These are phyloP conservation scores for Dipteronia dyeriana DNA, from an alignment of 345 rosid species.

Conservation along the genomic window DNA sequence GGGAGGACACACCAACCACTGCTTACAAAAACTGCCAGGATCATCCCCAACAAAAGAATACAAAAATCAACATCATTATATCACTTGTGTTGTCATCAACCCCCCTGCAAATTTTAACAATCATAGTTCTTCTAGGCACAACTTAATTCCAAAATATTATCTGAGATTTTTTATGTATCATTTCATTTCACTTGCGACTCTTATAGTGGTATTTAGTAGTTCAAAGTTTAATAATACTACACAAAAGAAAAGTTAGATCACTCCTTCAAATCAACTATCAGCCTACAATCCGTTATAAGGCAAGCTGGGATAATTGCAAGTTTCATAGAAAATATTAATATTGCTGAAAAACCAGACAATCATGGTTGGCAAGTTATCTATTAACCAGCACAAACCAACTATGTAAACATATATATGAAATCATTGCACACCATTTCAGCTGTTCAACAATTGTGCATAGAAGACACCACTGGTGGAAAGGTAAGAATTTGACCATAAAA, in stretches of 20 bases:
- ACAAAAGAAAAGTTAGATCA: slow-evolving; percentile 5
- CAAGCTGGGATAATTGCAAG: not conserved
- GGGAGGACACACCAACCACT: not conserved
- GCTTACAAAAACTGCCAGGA: not conserved
- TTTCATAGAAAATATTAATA: not conserved
- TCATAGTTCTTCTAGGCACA: not conserved
- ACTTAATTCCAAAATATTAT: not conserved
- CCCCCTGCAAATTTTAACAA: no score
- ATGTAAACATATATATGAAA: not conserved
- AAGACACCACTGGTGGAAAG: not conserved
- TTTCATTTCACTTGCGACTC: not conserved
- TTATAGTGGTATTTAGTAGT: not conserved
- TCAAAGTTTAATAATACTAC: not conserved
- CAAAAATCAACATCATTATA: not conserved
- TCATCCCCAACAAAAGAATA: not conserved
- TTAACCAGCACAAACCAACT: not conserved
- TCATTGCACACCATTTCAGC: not conserved
- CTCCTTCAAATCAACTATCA: not conserved
- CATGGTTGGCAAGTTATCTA: not conserved
- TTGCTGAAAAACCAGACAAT: not conserved
- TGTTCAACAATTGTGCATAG: not conserved
- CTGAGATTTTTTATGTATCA: not conserved
- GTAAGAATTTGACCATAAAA: not conserved
- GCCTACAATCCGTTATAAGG: not conserved
- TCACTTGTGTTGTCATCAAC: not conserved